Conservation (phyloP, 2,329 filamentous ascomycete genomes). For the Samsoniella hepiali region DNA sequence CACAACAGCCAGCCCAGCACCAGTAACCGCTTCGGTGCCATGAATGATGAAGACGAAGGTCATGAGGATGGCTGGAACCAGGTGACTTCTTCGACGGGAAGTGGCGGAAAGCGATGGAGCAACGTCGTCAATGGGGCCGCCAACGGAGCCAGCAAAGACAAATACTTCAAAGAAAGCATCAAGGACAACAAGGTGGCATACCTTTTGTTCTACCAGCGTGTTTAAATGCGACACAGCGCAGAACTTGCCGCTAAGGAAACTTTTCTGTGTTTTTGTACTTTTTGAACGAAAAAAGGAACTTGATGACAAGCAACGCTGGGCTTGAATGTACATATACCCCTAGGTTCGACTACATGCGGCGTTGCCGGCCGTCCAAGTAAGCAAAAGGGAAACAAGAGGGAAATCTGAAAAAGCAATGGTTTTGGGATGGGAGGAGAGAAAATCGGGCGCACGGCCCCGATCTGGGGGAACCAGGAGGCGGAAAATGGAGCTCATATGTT, state of each 20-base stretch:
- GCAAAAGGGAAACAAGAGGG: not conserved
- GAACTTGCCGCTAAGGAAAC: too few relatives aligned
- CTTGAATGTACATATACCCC: conserved; percentile 11
- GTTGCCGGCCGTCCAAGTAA: conserved; percentile 3
- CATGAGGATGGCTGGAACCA: conserved; percentile 81
- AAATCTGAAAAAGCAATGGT: not conserved
- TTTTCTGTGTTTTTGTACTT: conserved; percentile 1
- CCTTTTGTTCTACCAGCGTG: conserved; percentile 87
- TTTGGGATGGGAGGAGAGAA: not conserved
- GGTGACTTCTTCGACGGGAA: conserved; percentile 59
- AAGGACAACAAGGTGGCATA: conserved; percentile 98
- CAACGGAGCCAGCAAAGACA: conserved; percentile 54
- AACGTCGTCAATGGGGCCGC: conserved; percentile 58
- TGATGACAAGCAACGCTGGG: conserved; percentile 4
- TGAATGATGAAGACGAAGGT: conserved; percentile 62
- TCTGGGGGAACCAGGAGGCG: not conserved
- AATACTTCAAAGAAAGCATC: conserved; percentile 60
- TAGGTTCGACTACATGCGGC: conserved; percentile 1
- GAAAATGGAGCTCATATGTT: not conserved
- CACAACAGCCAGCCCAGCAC: conserved; percentile 21
- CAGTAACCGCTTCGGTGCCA: conserved; percentile 71
- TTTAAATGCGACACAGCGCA: conserved; percentile 38
- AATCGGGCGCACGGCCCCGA: not conserved
- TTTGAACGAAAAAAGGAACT: conserved; percentile 1
- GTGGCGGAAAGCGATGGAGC: conserved; percentile 65